Evolutionary conservation across 257 asterid genomes (phyloP).

Genomic region (Ajuga chamaepitys): DNA sequence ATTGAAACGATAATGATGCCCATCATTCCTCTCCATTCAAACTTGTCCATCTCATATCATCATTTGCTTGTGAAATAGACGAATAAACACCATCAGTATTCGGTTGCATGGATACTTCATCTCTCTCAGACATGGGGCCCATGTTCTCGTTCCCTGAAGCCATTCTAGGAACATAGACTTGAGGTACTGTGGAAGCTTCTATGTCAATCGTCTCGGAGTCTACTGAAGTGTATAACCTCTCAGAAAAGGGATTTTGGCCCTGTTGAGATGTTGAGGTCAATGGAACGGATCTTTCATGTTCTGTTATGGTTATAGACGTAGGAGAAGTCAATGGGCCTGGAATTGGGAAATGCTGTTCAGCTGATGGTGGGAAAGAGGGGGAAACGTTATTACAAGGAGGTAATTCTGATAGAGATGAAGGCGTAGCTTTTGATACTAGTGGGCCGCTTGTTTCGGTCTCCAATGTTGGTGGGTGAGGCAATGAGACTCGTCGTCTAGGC

Average conservation of each 20-base stretch:
- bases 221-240: neutral
- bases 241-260: neutral
- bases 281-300: neutral
- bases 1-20: too few species aligned
- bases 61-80: slow-evolving; percentile 4
- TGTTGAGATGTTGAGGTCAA: neutral
- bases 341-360: neutral
- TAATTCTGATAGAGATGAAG: neutral
- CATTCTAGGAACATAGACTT: slow-evolving; percentile 4
- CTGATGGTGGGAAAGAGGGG: neutral
- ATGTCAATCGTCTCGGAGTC: neutral
- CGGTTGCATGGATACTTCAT: neutral
- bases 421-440: neutral
- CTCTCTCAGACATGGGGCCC: slow-evolving; percentile 4
- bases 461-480: slow-evolving; percentile 19
- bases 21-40: neutral
- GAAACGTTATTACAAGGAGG: neutral
- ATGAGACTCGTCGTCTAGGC: slow-evolving; percentile 27
- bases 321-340: neutral
- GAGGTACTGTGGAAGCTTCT: neutral
- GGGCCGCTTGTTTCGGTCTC: slow-evolving; percentile 24
- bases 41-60: neutral
- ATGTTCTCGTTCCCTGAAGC: neutral
- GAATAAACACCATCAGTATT: slow-evolving; percentile 4
- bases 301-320: neutral